Evolutionary conservation across 1,284 basidiomycete species (phyloP), one percentile per base, ranked within the genome.

Genomic region (Pholiota adiposa): DNA sequence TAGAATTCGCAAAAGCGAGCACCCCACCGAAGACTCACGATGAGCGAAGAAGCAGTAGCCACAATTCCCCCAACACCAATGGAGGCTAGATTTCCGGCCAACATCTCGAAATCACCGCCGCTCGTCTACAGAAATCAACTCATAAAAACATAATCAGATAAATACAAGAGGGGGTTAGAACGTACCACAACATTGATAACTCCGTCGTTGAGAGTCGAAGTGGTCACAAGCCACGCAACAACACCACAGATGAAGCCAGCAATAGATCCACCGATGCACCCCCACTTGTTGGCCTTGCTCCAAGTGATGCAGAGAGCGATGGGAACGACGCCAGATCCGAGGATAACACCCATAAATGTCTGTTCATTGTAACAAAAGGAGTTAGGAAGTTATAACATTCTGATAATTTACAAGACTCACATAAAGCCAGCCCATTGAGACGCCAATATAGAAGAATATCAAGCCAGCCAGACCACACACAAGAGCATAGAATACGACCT

Each of bases 381-480:
- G 16, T 51, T 4, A 50, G 27, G 3, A 9, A 29, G 19, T 27
- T 33, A 50, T 49, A 23, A 29, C 46, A 3, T 56, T 27, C 18
- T 9, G 38, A 29, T 27, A 19, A 59, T 19, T 14, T 31, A 41
- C 27, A 19, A 40, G 12, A 80, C 84, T 51, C 61, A 89, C 89
- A 70, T 93, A 93, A 54, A 93, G 84, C 90, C 90, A 94, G 14
- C 92, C 93, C 92, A 94, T 92, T 5, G 87, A 90, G 57, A 98
- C 87, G 4, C 94, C 93, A 62, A 94, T 93, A 70, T 93, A 94
- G 76, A 84, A 89, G 81, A 96, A 97, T 60, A 95, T 91, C 31
- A 92, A 76, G 0, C 94, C 96, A 1, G 93, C 88, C 12, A 93
- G 66, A 29, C 89, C 93, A 85, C 94, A 94, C 50, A 91, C 79